Evolutionary conservation across 2,329 filamentous ascomycete species (phyloP).

Genomic region (Thielaviopsis punctulata): DNA sequence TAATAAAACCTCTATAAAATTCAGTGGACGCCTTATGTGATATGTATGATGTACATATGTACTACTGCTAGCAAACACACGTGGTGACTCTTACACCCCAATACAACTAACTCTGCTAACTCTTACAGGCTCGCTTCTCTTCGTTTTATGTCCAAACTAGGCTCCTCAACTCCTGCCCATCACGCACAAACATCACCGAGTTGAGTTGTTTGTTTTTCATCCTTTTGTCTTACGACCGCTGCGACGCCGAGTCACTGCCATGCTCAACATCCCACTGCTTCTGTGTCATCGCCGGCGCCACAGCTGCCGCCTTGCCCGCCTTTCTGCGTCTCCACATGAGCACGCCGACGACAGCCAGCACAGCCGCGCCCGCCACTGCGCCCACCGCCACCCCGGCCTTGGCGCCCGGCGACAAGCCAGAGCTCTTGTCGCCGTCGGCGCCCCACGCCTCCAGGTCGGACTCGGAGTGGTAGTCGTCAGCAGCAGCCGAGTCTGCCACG

Average conservation of each 20-base stretch:
- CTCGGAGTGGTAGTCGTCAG: slow-evolving; percentile 13
- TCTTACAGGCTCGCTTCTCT: background rate
- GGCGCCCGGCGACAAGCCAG: slow-evolving; percentile 42
- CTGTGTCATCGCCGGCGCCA: background rate
- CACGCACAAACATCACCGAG: no score
- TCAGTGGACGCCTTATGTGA: no score
- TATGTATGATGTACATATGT: no score
- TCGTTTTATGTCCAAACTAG: background rate
- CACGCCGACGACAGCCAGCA: slow-evolving; percentile 43
- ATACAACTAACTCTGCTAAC: no score
- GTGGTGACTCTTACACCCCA: background rate
- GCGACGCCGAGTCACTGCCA: slow-evolving; percentile 3
- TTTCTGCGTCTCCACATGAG: slow-evolving; percentile 28
- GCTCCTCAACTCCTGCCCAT: background rate
- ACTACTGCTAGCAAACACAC: background rate
- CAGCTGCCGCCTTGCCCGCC: background rate
- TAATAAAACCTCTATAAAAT: background rate
- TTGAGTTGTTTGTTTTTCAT: no score
- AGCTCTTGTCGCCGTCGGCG: slow-evolving; percentile 11
- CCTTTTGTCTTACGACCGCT: background rate
- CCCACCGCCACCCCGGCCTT: slow-evolving; percentile 65
- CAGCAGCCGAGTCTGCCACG: slow-evolving; percentile 13
- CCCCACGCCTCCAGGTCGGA: background rate
- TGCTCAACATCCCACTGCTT: slow-evolving; percentile 9
- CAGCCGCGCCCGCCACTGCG: slow-evolving; percentile 40